Evolutionary conservation across 805 yeast genomes (phyloP).

Genomic region (Saccharomyces mikatae): DNA sequence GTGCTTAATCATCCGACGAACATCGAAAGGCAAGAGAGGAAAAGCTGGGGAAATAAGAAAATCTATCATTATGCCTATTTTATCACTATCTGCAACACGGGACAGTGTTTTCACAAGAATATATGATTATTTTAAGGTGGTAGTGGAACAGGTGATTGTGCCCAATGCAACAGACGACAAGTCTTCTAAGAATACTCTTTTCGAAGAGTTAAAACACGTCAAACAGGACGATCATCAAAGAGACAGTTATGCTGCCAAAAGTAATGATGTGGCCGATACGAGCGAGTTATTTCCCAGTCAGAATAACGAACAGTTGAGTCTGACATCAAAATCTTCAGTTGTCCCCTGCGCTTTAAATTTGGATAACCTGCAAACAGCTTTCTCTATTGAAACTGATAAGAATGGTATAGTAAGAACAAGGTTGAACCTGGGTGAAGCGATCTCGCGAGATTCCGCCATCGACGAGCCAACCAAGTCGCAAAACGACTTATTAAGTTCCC

Average conservation of each 20-base stretch:
- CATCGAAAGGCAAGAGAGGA: background rate
- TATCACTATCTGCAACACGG: background rate
- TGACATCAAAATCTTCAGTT: background rate
- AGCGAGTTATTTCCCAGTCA: background rate
- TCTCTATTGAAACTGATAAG: background rate
- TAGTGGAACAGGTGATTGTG: background rate
- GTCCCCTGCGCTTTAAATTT: background rate
- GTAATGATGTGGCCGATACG: background rate
- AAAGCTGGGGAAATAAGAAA: background rate
- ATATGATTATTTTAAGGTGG: background rate
- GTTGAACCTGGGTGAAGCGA: background rate
- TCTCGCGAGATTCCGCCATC: background rate
- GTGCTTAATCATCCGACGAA: background rate
- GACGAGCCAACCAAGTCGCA: background rate
- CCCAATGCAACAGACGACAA: background rate
- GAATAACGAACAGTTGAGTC: background rate
- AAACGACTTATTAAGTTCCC: background rate
- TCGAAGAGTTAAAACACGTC: background rate
- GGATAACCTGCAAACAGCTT: background rate
- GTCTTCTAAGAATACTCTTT: background rate
- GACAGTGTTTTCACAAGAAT: background rate
- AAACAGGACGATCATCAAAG: background rate
- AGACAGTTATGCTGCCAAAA: background rate
- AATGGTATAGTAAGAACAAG: background rate
- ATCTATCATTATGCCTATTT: background rate